Evolutionary conservation across 2,329 filamentous ascomycete genomes (phyloP), one percentile per base, ranked within the genome.

Genomic region (Cordyceps sp.): DNA sequence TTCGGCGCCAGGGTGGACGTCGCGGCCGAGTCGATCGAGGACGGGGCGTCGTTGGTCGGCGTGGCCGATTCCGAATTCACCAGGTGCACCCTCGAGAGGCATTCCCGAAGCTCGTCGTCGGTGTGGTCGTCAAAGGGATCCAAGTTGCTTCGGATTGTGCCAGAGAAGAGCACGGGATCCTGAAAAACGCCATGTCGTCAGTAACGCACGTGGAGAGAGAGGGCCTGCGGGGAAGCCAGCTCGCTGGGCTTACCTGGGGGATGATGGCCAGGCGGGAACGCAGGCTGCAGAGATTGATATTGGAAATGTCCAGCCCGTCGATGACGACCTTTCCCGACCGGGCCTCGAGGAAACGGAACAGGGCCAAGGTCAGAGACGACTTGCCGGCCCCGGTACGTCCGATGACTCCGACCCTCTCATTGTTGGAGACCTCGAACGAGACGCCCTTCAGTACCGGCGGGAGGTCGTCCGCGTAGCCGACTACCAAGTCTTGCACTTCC

Each of bases 151-250:
- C 81, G 66, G 15, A 90, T 60, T 0, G 80, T 85, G 16, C 83
- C 82, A 1, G 76, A 81, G 55, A 90, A 88, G 6, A 90, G 63
- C 1, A 86, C 79, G 0, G 82, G 81, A 41, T 88, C 81, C 54
- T 85, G 15, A 7, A 13, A 23, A 10, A 23, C 22, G 6, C 13
- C 22, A 28, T 6, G 15, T 15, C n/a, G 17, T 28, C 26, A 28
- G 26, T 17, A 6, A 28, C 14, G 22, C 22, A 23, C 14, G 17
- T 9, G 15, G 16, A 18, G 15, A 17, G 9, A 12, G 7, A 28
- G 10, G 15, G 16, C 8, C 6, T 15, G 14, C 15, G 17, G 16
- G 14, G 17, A 4, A 28, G 15, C 14, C 20, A 12, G 29, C 13
- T 12, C 5, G 15, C 15, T 16, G 8, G 8, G 26, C 48, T 37